Base-by-base conservation (phyloP, 352 stramenopile species). In the Globisporangium cederbergense region DNA sequence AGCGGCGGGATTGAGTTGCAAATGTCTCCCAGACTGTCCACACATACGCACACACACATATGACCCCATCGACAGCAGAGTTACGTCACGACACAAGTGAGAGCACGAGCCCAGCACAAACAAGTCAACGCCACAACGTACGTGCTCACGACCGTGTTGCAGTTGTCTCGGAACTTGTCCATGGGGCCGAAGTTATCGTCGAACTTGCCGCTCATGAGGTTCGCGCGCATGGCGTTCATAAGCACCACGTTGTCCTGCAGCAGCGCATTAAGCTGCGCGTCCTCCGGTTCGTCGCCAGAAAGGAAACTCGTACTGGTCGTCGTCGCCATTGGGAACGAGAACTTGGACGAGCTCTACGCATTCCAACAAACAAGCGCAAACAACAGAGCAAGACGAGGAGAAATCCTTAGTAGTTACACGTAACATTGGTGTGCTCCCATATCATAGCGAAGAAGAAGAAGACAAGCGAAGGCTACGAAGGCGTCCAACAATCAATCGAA, bases 91-190 rank as follows among this genome's bases (percentile, higher is more conserved):
- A 61, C 25, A 14, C 55, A 43, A 4, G 5, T 13, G 6, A 14
- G 10, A 38, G 25, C 25, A 11, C 25, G 5, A 56, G 25, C 16
- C 22, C 22, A 25, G 22, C 22, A 25, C 0, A 25, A 25, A 25
- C 22, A 25, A 40, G 16, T 10, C 10, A 30, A 22, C 50, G 40
- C 7, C 51, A n/a, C 7, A 7, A 89, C 83, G 68, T 81, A 91
- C 85, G 79, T 72, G 32, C 67, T 75, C 28, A 87, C 62, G 18
- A 91, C 71, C 0, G 77, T 75, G 34, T 83, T 71, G 71, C 75
- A 91, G 54, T 90, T 91, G 58, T 84, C 76, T 46, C 73, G 77
- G 46, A 93, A 93, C 51, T 83, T 82, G 63, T 68, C 30, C 78
- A 94, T 91, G 34, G 83, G 71, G 30, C 70, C 57, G 20, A 62